phyloP scores from a whole-genome alignment of 106 monocot genomes.

The Narthecium ossifragum region DNA sequence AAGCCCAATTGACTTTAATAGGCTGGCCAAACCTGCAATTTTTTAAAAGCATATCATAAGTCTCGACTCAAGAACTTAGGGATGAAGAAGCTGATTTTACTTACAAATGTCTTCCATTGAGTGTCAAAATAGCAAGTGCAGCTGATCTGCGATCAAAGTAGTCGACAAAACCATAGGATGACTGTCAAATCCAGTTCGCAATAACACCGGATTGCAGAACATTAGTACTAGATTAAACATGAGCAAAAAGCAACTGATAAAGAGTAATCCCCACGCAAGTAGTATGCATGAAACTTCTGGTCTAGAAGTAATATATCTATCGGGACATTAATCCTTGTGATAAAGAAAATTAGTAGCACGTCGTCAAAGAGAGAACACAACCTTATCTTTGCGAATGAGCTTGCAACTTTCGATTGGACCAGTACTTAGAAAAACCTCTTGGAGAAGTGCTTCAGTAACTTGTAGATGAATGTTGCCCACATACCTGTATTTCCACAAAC shows the following conservation, averaged over 20 bases:
- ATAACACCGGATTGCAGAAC: too few species aligned
- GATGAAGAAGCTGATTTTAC: slow-evolving; percentile 3
- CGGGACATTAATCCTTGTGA: not conserved
- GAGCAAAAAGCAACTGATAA: too few species aligned
- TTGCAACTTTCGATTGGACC: slow-evolving; percentile 87
- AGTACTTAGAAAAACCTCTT: slow-evolving; percentile 72
- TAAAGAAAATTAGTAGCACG: not conserved
- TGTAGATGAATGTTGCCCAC: slow-evolving; percentile 76
- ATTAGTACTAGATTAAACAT: too few species aligned
- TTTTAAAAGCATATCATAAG: not conserved
- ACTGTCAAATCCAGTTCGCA: slow-evolving; percentile 26
- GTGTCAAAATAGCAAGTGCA: slow-evolving; percentile 55
- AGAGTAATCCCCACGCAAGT: too few species aligned
- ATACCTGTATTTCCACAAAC: slow-evolving; percentile 32
- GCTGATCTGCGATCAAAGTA: slow-evolving; percentile 72
- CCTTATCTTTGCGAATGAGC: slow-evolving; percentile 82
- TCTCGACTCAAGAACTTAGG: not conserved
- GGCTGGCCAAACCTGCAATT: slow-evolving; percentile 70
- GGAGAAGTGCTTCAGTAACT: slow-evolving; percentile 75
- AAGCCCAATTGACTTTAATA: slow-evolving; percentile 88
- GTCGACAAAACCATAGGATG: slow-evolving; percentile 76
- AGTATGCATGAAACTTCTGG: too few species aligned
- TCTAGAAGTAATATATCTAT: too few species aligned
- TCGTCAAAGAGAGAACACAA: not conserved
- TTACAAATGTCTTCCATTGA: slow-evolving; percentile 68